Conservation (phyloP, 257 asterid species). For the Capsicum baccatum region DNA sequence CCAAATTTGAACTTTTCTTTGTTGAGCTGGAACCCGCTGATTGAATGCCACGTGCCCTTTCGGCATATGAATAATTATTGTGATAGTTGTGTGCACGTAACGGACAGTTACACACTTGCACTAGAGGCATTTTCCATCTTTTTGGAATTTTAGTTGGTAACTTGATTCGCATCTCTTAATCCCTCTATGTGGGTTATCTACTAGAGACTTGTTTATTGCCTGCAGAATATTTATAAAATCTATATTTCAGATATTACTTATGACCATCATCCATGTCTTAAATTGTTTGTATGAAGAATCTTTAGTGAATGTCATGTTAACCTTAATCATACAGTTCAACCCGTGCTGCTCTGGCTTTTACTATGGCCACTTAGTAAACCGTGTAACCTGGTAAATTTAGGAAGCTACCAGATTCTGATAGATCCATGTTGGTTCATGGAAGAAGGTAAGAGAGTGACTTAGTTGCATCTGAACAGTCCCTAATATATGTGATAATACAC, state of each 20-base stretch:
- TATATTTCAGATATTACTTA: constrained; percentile 10
- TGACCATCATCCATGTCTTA: not conserved
- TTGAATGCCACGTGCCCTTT: not conserved
- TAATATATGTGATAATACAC: not conserved
- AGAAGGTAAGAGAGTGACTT: not conserved
- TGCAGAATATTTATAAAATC: constrained; percentile 4
- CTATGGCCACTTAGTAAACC: not conserved
- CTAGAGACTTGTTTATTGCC: constrained; percentile 2
- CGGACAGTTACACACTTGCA: not conserved
- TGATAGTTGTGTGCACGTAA: constrained; percentile 22
- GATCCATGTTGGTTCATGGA: not conserved
- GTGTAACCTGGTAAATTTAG: not conserved
- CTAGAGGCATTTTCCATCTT: not conserved
- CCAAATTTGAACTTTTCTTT: constrained; percentile 34
- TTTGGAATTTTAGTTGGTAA: not conserved
- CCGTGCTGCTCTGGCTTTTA: constrained; percentile 1
- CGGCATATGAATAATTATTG: not conserved
- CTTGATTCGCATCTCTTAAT: constrained; percentile 1
- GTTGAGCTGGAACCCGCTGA: not conserved
- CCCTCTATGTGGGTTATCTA: not conserved
- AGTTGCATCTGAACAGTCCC: not conserved
- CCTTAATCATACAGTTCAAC: constrained; percentile 1
- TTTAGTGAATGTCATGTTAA: not conserved
- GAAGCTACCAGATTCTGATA: not conserved
- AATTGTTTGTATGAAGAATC: not conserved